A percentile compares a stretch with the other conserved stretches of the same genome.
phyloP scores from a whole-genome alignment of 371 early-diverging fungal species.

The Mucor ambiguus region DNA sequence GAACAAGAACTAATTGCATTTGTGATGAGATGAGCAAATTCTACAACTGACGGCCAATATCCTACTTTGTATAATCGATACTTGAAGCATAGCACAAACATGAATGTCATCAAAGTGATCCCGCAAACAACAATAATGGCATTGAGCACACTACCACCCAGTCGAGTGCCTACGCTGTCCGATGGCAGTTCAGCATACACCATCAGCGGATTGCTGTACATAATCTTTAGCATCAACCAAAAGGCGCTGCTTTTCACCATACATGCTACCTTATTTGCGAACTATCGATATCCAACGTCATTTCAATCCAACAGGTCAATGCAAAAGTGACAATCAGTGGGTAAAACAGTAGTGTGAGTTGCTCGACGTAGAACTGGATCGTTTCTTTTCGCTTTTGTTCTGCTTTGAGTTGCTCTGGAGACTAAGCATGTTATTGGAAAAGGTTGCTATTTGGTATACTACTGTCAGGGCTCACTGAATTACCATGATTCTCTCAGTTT shows the following conservation, averaged over 20 bases:
- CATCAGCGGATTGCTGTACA: constrained; percentile 18
- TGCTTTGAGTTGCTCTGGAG: not conserved
- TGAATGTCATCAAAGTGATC: constrained; percentile 20
- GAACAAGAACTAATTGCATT: constrained; percentile 15
- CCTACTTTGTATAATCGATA: constrained; percentile 27
- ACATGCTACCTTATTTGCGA: constrained; percentile 11
- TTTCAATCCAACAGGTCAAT: constrained; percentile 26
- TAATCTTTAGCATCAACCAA: not conserved
- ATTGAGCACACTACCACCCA: constrained; percentile 26
- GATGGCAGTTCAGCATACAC: constrained; percentile 18
- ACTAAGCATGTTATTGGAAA: not conserved
- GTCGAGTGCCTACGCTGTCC: constrained; percentile 15
- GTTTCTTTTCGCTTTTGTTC: constrained; percentile 15
- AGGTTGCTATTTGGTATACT: not conserved
- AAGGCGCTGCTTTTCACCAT: not conserved
- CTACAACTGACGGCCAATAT: not conserved
- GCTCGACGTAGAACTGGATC: constrained; percentile 22
- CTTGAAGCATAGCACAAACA: constrained; percentile 29
- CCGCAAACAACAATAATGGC: constrained; percentile 18
- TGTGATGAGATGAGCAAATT: not conserved
- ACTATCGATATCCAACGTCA: constrained; percentile 14
- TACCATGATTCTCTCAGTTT: not conserved
- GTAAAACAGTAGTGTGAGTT: constrained; percentile 26
- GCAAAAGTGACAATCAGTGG: constrained; percentile 23
- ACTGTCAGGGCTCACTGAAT: not conserved